Evolutionary conservation across 768 basidiomycete genomes (phyloP).

Genomic region (Filobasidium floriforme): DNA sequence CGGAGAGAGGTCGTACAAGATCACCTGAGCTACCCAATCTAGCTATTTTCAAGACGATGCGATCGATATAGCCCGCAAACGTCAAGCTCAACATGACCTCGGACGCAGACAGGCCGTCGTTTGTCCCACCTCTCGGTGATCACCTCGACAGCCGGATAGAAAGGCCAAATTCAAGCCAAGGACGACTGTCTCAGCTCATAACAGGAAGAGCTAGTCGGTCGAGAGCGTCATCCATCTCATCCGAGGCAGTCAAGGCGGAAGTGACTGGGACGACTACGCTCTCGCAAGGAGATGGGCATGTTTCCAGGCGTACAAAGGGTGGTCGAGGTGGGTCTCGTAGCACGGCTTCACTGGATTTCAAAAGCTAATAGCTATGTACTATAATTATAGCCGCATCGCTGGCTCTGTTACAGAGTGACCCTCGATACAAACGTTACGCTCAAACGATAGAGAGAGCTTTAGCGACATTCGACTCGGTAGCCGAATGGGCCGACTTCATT

Average conservation of each 20-base stretch:
- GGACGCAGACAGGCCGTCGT: neutral
- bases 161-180: neutral
- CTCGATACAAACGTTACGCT: conserved; percentile 88
- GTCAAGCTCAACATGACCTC: neutral
- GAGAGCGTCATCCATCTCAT: neutral
- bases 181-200: neutral
- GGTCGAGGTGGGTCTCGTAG: neutral
- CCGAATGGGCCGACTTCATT: conserved; percentile 99
- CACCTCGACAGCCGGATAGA: neutral
- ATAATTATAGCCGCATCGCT: neutral
- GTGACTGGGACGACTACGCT: no score
- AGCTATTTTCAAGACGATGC: no score
- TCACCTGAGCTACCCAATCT: no score
- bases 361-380: neutral
- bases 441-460: conserved; percentile 88
- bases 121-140: neutral
- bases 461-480: conserved; percentile 85
- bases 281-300: neutral
- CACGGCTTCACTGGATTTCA: neutral
- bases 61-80: neutral
- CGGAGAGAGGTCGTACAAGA: no score
- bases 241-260: neutral
- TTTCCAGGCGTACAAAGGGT: neutral
- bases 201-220: conserved; percentile 8
- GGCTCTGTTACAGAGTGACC: conserved; percentile 51